These are phyloP conservation scores for Chaetomium globosum DNA, from an alignment of 2,329 filamentous ascomycete species.

Conservation along the genomic window DNA sequence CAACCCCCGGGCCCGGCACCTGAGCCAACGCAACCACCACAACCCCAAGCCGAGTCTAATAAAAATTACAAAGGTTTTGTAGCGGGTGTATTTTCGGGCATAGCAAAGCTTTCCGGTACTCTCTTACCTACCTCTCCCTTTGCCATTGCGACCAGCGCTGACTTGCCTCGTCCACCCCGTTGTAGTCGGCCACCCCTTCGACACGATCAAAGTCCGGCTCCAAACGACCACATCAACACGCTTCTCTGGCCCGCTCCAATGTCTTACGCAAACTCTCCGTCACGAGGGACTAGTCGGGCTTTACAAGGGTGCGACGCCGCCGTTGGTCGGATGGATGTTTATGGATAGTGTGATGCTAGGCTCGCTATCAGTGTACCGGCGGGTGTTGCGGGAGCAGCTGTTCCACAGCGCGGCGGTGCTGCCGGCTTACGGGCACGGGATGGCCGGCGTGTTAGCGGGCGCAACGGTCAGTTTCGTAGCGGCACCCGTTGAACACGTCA, in stretches of 20 bases:
- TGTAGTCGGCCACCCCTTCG: conserved; percentile 74
- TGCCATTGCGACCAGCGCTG: background rate
- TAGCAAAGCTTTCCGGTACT: conserved; percentile 82
- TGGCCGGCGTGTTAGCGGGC: conserved; percentile 85
- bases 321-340: conserved; percentile 95
- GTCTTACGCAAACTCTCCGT: conserved; percentile 78
- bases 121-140: background rate
- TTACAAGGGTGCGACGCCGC: conserved; percentile 93
- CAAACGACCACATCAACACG: conserved; percentile 78
- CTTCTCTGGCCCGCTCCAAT: conserved; percentile 85
- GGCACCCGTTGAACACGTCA: conserved; percentile 92
- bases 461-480: conserved; percentile 90
- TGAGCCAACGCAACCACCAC: conserved; percentile 16
- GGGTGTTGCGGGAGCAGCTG: conserved; percentile 76
- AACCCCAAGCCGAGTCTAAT: conserved; percentile 31
- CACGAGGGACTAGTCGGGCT: conserved; percentile 83
- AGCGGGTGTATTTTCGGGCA: conserved; percentile 91
- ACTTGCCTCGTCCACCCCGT: background rate
- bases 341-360: conserved; percentile 94
- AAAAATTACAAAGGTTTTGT: conserved; percentile 93
- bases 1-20: conserved; percentile 20
- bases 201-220: conserved; percentile 94
- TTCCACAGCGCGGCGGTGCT: conserved; percentile 63
- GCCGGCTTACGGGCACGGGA: conserved; percentile 77
- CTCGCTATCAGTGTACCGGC: conserved; percentile 85